Percentiles rank a stretch among this genome's conserved stretches.
These are phyloP conservation scores for Pholiota adiposa DNA, from an alignment of 1,284 basidiomycete species.

Conservation along the genomic window DNA sequence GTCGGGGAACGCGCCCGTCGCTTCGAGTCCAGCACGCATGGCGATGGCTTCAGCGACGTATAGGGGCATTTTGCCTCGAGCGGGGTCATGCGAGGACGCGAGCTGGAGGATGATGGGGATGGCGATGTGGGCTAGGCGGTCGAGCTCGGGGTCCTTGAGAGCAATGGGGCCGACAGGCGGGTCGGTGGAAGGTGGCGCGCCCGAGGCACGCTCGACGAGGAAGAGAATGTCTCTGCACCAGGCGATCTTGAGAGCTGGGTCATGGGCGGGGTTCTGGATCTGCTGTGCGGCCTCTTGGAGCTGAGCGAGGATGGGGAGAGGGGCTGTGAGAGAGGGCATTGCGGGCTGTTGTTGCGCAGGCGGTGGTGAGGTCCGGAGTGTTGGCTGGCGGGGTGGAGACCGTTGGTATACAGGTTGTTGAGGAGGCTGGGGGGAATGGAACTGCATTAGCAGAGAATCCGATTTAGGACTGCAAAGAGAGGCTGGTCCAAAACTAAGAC, in stretches of 20 bases:
- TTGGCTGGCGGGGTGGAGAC: background rate
- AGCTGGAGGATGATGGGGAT: constrained; percentile 65
- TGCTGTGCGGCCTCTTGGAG: constrained; percentile 45
- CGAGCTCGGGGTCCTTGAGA: constrained; percentile 67
- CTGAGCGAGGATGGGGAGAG: constrained; percentile 62
- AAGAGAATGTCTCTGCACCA: constrained; percentile 84
- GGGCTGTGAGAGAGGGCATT: constrained; percentile 61
- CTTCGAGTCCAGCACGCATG: constrained; percentile 71
- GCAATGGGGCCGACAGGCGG: constrained; percentile 52
- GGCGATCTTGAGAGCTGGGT: constrained; percentile 61
- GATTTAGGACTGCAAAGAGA: too few species aligned
- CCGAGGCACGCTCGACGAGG: constrained; percentile 66
- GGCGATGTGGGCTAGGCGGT: constrained; percentile 67
- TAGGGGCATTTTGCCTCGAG: constrained; percentile 34
- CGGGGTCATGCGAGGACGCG: constrained; percentile 38
- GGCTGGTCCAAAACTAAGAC: too few species aligned
- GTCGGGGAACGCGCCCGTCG: constrained; percentile 70
- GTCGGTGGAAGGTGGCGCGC: constrained; percentile 43
- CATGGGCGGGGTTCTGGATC: constrained; percentile 41
- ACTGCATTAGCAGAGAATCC: too few species aligned
- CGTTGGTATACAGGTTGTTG: constrained; percentile 14
- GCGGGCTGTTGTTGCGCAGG: constrained; percentile 21
- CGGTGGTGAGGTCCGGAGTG: background rate
- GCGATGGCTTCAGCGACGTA: constrained; percentile 77
- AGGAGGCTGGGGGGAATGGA: too few species aligned